A percentile compares a stretch with the other conserved stretches of the same genome.
Conservation (phyloP, 1,284 basidiomycete genomes). For the Ustilago tritici region DNA sequence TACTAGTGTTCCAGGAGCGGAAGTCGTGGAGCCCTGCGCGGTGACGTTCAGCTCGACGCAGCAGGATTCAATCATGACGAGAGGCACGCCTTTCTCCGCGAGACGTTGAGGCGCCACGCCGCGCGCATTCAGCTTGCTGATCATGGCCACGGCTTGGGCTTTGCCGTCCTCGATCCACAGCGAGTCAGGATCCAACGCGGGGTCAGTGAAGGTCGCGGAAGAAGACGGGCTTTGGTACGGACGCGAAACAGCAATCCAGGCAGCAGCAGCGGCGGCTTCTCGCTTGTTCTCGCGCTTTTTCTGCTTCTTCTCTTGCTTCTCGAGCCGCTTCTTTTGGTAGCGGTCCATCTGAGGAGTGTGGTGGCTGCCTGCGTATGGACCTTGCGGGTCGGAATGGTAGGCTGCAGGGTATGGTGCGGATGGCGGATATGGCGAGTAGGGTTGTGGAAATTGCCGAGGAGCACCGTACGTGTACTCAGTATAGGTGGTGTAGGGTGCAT, state of each 20-base stretch:
- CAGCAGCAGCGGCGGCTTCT: constrained; percentile 18
- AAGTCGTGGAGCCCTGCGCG: background rate
- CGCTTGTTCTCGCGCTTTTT: constrained; percentile 25
- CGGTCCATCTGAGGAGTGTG: constrained; percentile 8
- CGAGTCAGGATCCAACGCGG: background rate
- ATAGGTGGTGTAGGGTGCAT: constrained; percentile 17
- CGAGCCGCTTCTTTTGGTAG: constrained; percentile 14
- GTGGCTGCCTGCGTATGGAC: background rate
- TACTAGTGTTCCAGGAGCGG: background rate
- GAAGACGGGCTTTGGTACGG: background rate
- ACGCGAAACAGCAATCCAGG: background rate
- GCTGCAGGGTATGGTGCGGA: constrained; percentile 1
- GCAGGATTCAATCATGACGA: constrained; percentile 26
- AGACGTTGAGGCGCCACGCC: constrained; percentile 32
- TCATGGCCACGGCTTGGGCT: constrained; percentile 23
- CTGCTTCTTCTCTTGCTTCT: constrained; percentile 33
- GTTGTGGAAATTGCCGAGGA: background rate
- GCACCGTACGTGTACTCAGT: background rate
- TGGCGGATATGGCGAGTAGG: constrained; percentile 11
- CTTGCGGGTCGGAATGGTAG: constrained; percentile 1
- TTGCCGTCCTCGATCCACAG: constrained; percentile 33
- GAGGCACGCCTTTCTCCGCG: constrained; percentile 23
- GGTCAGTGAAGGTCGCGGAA: background rate
- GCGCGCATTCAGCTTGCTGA: constrained; percentile 24
- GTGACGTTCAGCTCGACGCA: constrained; percentile 32